Percentiles rank a stretch among this genome's conserved stretches.
phyloP scores from a whole-genome alignment of 176 grass and related monocot genomes.

The Poa annua region DNA sequence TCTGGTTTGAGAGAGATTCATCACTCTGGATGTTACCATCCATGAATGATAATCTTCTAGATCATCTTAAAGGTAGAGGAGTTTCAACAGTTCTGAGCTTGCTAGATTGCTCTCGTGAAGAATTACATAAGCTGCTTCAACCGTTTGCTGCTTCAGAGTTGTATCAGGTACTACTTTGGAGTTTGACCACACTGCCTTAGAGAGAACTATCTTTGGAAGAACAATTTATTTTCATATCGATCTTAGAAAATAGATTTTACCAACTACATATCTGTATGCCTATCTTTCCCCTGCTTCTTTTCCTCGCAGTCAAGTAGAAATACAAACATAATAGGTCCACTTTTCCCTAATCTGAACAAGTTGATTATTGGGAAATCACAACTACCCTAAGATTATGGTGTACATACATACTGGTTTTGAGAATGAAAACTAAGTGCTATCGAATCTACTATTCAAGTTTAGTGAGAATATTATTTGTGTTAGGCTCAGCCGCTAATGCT shows the following conservation, averaged over 20 bases:
- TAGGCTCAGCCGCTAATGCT: background rate
- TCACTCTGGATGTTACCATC: conserved; percentile 87
- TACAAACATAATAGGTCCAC: background rate
- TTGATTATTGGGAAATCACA: conserved; percentile 27
- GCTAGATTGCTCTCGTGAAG: conserved; percentile 64
- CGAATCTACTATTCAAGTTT: background rate
- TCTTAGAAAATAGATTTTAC: conserved; percentile 30
- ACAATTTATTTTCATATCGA: conserved; percentile 23
- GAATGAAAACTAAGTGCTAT: conserved; percentile 16
- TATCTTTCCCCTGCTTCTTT: conserved; percentile 13
- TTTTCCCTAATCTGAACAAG: background rate
- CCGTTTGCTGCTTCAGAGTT: conserved; percentile 59
- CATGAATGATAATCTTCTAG: conserved; percentile 80
- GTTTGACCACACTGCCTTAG: conserved; percentile 26
- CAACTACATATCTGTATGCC: conserved; percentile 14
- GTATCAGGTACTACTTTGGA: conserved; percentile 66
- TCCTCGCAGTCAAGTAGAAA: conserved; percentile 26
- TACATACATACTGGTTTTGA: conserved; percentile 13
- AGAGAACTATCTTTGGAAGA: background rate
- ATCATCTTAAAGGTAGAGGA: conserved; percentile 67
- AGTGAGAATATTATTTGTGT: background rate
- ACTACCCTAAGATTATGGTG: background rate
- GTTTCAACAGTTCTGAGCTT: conserved; percentile 58
- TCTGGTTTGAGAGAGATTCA: conserved; percentile 93
- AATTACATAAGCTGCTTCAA: conserved; percentile 67